A percentile compares a stretch with the other conserved stretches of the same genome.
Conservation (phyloP, 2,329 filamentous ascomycete species). For the Sporothrix pallida region DNA sequence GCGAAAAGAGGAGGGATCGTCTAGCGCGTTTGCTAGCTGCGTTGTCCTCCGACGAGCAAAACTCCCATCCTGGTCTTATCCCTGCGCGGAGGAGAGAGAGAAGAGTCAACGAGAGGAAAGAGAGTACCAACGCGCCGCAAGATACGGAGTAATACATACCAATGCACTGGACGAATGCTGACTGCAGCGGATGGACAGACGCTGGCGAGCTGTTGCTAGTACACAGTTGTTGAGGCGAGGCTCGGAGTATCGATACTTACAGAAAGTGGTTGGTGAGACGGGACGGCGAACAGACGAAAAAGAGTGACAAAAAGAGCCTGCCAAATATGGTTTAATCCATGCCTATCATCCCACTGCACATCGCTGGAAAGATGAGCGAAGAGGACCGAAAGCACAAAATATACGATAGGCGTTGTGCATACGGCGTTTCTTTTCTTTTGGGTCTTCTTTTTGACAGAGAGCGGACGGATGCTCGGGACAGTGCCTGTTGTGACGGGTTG, state of each 20-base stretch:
- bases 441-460: background rate
- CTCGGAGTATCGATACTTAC: background rate
- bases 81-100: background rate
- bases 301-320: background rate
- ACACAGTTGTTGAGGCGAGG: background rate
- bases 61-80: background rate
- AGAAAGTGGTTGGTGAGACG: no score
- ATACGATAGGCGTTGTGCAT: background rate
- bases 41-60: constrained; percentile 3
- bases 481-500: no score
- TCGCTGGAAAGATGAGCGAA: background rate
- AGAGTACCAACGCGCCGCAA: no score
- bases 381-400: background rate
- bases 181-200: constrained; percentile 10
- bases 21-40: constrained; percentile 16
- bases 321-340: background rate
- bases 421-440: background rate
- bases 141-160: background rate
- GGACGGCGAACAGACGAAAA: no score
- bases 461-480: no score
- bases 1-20: background rate
- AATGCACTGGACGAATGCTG: background rate
- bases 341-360: background rate
- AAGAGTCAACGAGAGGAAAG: no score
- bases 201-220: background rate